These are phyloP conservation scores for Metroxylon sagu DNA, from an alignment of 176 grass and related monocot genomes.

Conservation along the genomic window DNA sequence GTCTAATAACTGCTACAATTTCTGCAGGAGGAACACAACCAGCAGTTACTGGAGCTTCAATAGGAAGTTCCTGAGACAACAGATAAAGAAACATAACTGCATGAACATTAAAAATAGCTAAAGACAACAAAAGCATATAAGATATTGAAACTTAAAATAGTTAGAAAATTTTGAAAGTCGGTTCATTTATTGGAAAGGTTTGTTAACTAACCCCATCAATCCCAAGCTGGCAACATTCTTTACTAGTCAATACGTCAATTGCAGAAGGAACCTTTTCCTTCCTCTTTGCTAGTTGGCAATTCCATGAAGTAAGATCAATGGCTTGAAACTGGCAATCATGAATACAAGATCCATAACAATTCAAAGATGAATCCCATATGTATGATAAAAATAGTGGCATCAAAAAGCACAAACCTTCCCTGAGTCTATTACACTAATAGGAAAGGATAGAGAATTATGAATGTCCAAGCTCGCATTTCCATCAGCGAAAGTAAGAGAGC, in stretches of 20 bases:
- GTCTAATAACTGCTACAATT: conserved; percentile 28
- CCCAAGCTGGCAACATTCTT: background rate
- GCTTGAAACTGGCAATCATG: conserved; percentile 1
- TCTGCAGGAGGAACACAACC: conserved; percentile 26
- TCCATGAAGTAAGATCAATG: background rate
- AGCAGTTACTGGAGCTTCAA: conserved; percentile 16
- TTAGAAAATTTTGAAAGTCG: background rate
- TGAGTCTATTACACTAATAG: conserved; percentile 37
- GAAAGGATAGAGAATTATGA: conserved; percentile 40
- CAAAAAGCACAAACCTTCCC: conserved; percentile 17
- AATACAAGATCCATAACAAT: too few relatives aligned
- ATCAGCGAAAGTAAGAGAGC: conserved; percentile 13
- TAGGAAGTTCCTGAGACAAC: conserved; percentile 22
- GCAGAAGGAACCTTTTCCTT: background rate
- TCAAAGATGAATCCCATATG: too few relatives aligned
- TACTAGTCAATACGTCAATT: background rate
- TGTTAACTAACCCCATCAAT: background rate
- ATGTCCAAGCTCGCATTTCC: conserved; percentile 21
- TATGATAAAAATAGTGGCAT: too few relatives aligned
- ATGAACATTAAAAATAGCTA: too few relatives aligned
- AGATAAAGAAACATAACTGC: background rate
- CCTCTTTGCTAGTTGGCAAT: background rate
- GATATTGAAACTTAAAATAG: background rate
- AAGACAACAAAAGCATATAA: background rate
- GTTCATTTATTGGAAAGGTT: background rate